Evolutionary conservation across 208 protist species (phyloP).

Genomic region (Crithidia mellificae): DNA sequence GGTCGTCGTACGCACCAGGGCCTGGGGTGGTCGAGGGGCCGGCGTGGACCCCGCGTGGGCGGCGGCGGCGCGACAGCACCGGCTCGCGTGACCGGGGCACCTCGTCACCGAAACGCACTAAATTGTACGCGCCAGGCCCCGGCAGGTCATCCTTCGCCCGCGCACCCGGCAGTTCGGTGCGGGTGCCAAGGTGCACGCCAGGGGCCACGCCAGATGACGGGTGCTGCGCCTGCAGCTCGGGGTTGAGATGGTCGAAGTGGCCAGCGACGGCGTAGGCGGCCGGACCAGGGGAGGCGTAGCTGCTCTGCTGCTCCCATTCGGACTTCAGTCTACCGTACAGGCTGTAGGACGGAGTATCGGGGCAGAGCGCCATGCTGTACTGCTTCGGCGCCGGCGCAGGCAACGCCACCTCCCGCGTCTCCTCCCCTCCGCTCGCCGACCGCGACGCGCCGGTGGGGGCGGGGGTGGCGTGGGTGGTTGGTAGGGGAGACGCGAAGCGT

Average conservation of each 20-base stretch:
- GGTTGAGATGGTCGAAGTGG: slow-evolving; percentile 45
- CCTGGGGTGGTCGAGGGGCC: slow-evolving; percentile 20
- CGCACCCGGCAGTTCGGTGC: slow-evolving; percentile 38
- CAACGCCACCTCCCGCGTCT: background rate
- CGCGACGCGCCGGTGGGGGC: background rate
- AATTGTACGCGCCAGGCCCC: slow-evolving; percentile 35
- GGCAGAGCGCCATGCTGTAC: slow-evolving; percentile 68
- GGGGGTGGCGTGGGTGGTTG: background rate
- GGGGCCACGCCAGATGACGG: slow-evolving; percentile 26
- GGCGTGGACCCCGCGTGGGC: background rate
- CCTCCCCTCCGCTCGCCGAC: no score
- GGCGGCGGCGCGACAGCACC: slow-evolving; percentile 36
- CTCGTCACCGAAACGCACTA: slow-evolving; percentile 53
- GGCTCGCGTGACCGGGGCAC: slow-evolving; percentile 34
- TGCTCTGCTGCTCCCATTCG: slow-evolving; percentile 36
- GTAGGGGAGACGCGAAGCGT: slow-evolving; percentile 34
- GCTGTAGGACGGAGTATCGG: slow-evolving; percentile 70
- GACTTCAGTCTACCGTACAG: slow-evolving; percentile 55
- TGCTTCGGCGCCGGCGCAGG: slow-evolving; percentile 45
- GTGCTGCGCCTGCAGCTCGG: slow-evolving; percentile 10
- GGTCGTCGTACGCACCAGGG: slow-evolving; percentile 79
- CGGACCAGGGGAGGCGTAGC: slow-evolving; percentile 25
- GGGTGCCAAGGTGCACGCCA: slow-evolving; percentile 61
- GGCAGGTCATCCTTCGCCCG: slow-evolving; percentile 41
- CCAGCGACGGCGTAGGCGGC: slow-evolving; percentile 62